These are phyloP conservation scores for Falciphora oryzae DNA, from an alignment of 2,329 filamentous ascomycete genomes.

Conservation along the genomic window DNA sequence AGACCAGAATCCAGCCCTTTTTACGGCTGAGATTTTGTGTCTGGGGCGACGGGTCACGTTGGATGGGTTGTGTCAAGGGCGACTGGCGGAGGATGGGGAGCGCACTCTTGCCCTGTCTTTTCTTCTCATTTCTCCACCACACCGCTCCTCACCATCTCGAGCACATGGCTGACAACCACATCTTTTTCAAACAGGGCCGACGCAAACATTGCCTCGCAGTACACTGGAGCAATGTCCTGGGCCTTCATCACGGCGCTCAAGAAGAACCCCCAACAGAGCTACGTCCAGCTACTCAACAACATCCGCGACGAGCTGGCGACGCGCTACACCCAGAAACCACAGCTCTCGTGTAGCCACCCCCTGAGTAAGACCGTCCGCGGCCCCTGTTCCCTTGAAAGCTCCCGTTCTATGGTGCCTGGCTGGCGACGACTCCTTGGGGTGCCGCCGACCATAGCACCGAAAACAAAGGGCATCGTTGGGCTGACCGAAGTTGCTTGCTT, in stretches of 20 bases:
- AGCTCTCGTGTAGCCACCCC: slow-evolving; percentile 94
- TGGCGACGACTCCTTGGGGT: background rate
- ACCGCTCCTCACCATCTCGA: background rate
- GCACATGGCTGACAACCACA: background rate
- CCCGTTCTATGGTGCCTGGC: background rate
- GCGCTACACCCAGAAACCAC: slow-evolving; percentile 91
- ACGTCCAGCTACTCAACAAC: slow-evolving; percentile 92
- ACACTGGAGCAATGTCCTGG: slow-evolving; percentile 97
- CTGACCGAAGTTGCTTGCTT: background rate
- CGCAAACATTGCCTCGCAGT: slow-evolving; percentile 82
- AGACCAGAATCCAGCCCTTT: slow-evolving; percentile 31
- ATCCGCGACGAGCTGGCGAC: slow-evolving; percentile 86
- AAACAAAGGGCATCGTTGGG: background rate
- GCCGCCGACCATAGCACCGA: too few relatives aligned
- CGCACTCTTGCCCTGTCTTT: background rate
- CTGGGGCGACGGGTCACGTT: slow-evolving; percentile 43
- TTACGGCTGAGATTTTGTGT: slow-evolving; percentile 31
- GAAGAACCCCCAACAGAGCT: slow-evolving; percentile 97
- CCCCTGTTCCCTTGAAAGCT: background rate
- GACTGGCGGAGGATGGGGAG: background rate
- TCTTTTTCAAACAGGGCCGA: slow-evolving; percentile 60
- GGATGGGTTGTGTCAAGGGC: slow-evolving; percentile 16
- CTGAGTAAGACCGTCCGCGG: slow-evolving; percentile 59
- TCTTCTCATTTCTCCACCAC: background rate
- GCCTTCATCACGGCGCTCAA: slow-evolving; percentile 89